A percentile compares a stretch with the other conserved stretches of the same genome.
phyloP scores from a whole-genome alignment of 176 grass and related monocot species.

The Aegilops sharonensis region DNA sequence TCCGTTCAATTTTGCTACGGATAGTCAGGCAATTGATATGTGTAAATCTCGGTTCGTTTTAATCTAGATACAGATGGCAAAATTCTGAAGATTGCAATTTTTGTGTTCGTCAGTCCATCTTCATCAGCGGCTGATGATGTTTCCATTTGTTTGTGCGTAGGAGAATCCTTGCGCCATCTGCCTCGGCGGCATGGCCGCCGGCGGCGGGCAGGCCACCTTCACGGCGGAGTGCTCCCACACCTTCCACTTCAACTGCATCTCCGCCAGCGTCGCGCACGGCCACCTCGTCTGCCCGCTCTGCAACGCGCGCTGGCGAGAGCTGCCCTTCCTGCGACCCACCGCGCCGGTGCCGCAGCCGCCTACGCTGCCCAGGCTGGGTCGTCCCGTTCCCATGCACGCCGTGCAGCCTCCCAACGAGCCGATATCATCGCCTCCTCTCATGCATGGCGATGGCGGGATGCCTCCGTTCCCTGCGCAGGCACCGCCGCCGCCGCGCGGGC shows the following conservation, averaged over 20 bases:
- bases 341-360: background rate
- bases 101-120: background rate
- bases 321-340: conserved; percentile 31
- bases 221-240: conserved; percentile 71
- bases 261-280: conserved; percentile 46
- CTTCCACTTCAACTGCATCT: conserved; percentile 77
- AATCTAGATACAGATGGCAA: no score
- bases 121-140: background rate
- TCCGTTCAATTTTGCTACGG: background rate
- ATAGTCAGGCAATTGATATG: background rate
- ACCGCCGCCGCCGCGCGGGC: no score
- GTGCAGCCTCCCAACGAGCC: background rate
- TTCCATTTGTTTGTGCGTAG: background rate
- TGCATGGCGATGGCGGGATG: no score
- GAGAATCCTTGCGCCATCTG: conserved; percentile 62
- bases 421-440: background rate
- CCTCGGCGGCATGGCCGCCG: conserved; percentile 36
- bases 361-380: background rate
- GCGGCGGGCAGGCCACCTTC: conserved; percentile 51
- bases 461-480: no score
- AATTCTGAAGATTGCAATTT: background rate
- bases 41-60: no score
- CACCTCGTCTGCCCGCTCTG: conserved; percentile 73
- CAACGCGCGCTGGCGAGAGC: conserved; percentile 50
- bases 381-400: background rate